phyloP scores from a whole-genome alignment of 495 filamentous ascomycete genomes.

The Penicillium canariense region DNA sequence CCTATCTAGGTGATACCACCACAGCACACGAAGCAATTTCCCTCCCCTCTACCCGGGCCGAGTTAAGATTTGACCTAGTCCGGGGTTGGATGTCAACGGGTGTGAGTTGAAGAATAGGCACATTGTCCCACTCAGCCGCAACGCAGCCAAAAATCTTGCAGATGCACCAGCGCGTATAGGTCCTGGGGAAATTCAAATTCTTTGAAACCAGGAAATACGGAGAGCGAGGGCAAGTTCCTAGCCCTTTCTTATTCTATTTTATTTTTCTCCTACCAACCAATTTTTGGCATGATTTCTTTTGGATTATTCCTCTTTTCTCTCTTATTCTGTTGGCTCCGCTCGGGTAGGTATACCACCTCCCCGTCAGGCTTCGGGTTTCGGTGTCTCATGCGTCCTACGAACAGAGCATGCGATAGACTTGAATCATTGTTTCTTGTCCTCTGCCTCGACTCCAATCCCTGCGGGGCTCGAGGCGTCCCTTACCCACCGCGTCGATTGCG shows the following conservation, averaged over 20 bases:
- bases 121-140: constrained; percentile 22
- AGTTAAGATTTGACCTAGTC: constrained; percentile 11
- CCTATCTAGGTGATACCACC: background rate
- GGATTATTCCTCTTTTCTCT: background rate
- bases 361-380: constrained; percentile 4
- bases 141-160: constrained; percentile 9
- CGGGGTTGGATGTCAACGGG: constrained; percentile 22
- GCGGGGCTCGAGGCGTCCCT: background rate
- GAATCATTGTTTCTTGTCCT: background rate
- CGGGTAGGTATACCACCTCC: background rate
- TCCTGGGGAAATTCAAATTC: background rate
- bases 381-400: constrained; percentile 7
- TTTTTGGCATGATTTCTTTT: background rate
- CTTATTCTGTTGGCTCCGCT: background rate
- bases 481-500: constrained; percentile 15
- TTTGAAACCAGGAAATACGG: constrained; percentile 1
- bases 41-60: background rate
- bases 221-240: background rate
- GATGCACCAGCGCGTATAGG: constrained; percentile 4
- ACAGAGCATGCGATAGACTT: constrained; percentile 3
- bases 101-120: constrained; percentile 14
- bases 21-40: background rate
- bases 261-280: background rate
- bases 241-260: background rate
- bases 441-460: background rate